Evolutionary conservation across 306 rosid genomes (phyloP), one percentile per base, ranked within the genome.

Genomic region (Cajanus cajan): DNA sequence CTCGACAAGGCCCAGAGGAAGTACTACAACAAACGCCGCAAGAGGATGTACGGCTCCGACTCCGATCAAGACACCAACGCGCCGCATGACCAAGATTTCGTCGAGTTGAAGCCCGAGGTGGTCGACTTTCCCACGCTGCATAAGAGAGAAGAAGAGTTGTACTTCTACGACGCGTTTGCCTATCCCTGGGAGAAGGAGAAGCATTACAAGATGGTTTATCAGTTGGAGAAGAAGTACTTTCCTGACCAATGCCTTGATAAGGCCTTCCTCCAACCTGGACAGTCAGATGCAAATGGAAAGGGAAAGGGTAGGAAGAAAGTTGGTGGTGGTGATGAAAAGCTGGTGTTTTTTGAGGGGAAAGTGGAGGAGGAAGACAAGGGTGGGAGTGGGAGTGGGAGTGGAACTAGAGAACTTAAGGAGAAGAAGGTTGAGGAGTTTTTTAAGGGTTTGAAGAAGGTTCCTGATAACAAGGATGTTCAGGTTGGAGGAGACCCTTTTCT

Each of bases 151-250:
- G 98, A 95, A 73, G 98, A 92, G 76, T 78, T 95, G 72, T 80
- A 85, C 79, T 92, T 94, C 64, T 87, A 92, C 28, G 97, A 94
- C 44, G 70, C 97, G 0, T 88, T 94, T 52, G 50, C 88, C 0
- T 92, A 90, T 77, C 98, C 98, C 0, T 94, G 98, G 98, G 98
- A 94, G 85, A 94, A 94, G 81, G 92, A 86, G 16, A 94, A 89
- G 86, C 98, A 94, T 71, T 94, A 94, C 68, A 89, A 82, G 88
- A 94, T 94, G 98, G 95, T 94, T 51, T 89, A 94, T 76, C 96
- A 89, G 83, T 78, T 94, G 76, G 98, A 94, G 91, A 94, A 90
- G 76, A 94, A 94, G 79, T 94, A 87, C 64, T 94, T 87, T 45
- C 98, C 98, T 14, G 88, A 90, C 1, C 95, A 92, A 22, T 82